These are phyloP conservation scores for Rheum nobile DNA, from an alignment of 148 eudicot species.

Conservation along the genomic window DNA sequence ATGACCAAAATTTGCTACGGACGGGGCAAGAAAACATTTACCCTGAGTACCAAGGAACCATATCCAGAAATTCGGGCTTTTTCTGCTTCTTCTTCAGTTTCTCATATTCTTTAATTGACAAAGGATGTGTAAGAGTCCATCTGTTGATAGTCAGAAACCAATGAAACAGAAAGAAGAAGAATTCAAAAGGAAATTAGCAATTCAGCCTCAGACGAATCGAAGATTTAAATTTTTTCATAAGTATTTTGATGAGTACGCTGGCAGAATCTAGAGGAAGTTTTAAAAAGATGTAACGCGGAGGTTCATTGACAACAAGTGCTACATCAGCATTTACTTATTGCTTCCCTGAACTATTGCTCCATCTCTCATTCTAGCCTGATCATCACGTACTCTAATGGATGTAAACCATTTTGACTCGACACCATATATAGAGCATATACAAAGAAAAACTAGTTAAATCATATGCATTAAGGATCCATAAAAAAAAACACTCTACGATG, in stretches of 20 bases:
- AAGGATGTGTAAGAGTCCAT: slow-evolving; percentile 99
- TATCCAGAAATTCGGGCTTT: slow-evolving; percentile 88
- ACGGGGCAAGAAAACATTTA: slow-evolving; percentile 17
- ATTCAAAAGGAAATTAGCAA: neutral
- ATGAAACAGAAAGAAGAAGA: slow-evolving; percentile 11
- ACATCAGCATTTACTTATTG: neutral
- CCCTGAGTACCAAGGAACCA: slow-evolving; percentile 99
- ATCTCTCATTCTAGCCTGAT: neutral
- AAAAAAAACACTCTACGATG: neutral
- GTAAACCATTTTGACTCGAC: neutral
- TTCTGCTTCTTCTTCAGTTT: slow-evolving; percentile 59
- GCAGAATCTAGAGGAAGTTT: neutral
- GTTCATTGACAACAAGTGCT: neutral
- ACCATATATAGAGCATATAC: neutral
- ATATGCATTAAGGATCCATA: neutral
- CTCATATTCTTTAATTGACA: slow-evolving; percentile 59
- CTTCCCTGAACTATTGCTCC: neutral
- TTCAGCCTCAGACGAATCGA: neutral
- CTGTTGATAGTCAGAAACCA: slow-evolving; percentile 33
- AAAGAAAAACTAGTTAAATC: neutral
- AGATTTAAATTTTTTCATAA: neutral
- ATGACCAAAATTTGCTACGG: neutral
- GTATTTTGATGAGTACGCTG: neutral
- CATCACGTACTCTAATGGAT: neutral
- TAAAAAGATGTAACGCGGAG: neutral